phyloP scores from a whole-genome alignment of 2,329 filamentous ascomycete genomes.

The Dothideomycetes sp. region DNA sequence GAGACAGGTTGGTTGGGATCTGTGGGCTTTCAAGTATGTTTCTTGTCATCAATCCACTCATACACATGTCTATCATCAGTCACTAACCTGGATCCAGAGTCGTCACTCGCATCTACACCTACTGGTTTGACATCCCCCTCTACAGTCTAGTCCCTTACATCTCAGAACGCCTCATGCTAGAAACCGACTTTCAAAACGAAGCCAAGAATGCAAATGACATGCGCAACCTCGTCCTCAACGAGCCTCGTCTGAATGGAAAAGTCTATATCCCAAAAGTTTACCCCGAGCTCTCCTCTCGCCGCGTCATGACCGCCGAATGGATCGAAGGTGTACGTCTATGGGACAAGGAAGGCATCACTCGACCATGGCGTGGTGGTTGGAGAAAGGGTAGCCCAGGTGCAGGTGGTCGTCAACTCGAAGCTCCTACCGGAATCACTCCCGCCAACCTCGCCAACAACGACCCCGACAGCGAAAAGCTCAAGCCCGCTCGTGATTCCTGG shows the following conservation, averaged over 20 bases:
- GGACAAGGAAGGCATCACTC: constrained; percentile 75
- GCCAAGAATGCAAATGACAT: constrained; percentile 80
- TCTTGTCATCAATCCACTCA: background rate
- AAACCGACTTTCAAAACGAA: constrained; percentile 92
- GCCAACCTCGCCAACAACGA: constrained; percentile 28
- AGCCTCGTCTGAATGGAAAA: constrained; percentile 63
- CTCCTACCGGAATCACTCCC: constrained; percentile 28
- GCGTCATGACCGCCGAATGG: constrained; percentile 93
- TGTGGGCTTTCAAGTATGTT: constrained; percentile 81
- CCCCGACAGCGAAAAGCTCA: constrained; percentile 50
- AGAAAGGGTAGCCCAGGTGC: constrained; percentile 69
- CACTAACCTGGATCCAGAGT: constrained; percentile 39
- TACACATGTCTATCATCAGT: background rate
- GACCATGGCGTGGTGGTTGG: constrained; percentile 67
- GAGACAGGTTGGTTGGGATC: constrained; percentile 83
- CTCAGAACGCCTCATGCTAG: constrained; percentile 77
- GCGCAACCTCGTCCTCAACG: constrained; percentile 62
- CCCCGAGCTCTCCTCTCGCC: constrained; percentile 66
- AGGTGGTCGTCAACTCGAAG: constrained; percentile 51
- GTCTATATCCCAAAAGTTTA: constrained; percentile 87
- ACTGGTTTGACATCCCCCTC: constrained; percentile 85
- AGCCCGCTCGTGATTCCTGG: constrained; percentile 74
- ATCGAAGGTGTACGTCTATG: constrained; percentile 88
- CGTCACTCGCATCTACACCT: constrained; percentile 71
- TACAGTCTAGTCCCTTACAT: constrained; percentile 89